These are phyloP conservation scores for Vitis rupestris DNA, from an alignment of 164 flowering plant species.

Conservation along the genomic window DNA sequence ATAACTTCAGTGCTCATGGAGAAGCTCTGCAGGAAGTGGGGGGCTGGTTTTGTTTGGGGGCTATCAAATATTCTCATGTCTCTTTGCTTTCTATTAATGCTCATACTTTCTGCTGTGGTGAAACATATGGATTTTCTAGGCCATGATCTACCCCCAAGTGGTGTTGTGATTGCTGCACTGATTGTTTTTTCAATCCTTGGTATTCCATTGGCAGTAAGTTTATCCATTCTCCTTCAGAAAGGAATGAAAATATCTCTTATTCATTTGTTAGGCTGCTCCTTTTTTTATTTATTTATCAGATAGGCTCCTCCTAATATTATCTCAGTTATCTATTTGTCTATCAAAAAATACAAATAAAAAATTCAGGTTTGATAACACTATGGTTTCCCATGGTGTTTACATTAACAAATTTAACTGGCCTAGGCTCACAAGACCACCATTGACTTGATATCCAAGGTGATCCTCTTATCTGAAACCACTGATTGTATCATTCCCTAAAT, in stretches of 20 bases:
- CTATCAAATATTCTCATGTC: conserved; percentile 80
- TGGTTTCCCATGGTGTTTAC: background rate
- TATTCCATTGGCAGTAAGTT: conserved; percentile 89
- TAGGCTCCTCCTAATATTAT: background rate
- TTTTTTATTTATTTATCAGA: too few relatives aligned
- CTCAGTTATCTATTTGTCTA: background rate
- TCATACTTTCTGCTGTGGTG: conserved; percentile 49
- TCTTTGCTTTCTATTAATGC: conserved; percentile 76
- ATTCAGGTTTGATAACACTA: background rate
- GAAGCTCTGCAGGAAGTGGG: conserved; percentile 84
- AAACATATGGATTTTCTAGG: conserved; percentile 34
- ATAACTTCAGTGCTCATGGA: conserved; percentile 84
- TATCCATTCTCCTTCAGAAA: background rate
- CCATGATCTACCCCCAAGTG: conserved; percentile 52
- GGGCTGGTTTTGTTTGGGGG: conserved; percentile 94
- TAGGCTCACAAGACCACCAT: background rate
- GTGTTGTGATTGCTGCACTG: conserved; percentile 67
- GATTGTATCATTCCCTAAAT: background rate
- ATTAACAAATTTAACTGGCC: background rate
- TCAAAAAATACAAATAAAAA: too few relatives aligned
- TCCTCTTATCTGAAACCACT: too few relatives aligned
- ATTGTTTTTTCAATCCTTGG: conserved; percentile 77
- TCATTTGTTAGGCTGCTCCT: background rate
- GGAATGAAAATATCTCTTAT: background rate
- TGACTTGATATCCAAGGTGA: too few relatives aligned